phyloP scores from a whole-genome alignment of 1,284 basidiomycete species.

The Microbotryomycetes sp. region DNA sequence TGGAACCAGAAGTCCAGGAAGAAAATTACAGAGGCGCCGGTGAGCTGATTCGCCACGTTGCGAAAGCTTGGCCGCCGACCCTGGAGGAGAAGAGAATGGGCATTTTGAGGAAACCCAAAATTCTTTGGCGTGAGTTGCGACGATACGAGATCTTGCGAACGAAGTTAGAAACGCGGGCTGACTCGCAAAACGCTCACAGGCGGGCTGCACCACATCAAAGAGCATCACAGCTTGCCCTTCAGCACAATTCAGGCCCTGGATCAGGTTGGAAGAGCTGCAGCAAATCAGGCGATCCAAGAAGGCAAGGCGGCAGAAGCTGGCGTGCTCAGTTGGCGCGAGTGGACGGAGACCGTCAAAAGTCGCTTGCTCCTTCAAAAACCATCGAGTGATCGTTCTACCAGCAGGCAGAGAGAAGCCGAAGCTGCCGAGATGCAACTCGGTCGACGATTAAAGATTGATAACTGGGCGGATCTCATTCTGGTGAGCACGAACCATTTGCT shows the following conservation, averaged over 20 bases:
- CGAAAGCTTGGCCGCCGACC: conserved; percentile 7
- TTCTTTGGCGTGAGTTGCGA: conserved; percentile 26
- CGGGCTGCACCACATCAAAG: conserved; percentile 17
- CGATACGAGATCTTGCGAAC: too few relatives aligned
- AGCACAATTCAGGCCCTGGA: conserved; percentile 15
- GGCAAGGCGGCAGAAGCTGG: conserved; percentile 5
- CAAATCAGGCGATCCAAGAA: conserved; percentile 6
- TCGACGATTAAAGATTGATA: conserved; percentile 7
- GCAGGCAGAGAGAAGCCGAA: background rate
- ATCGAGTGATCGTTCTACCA: background rate
- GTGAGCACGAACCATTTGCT: background rate
- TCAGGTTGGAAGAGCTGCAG: conserved; percentile 22
- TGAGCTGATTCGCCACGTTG: conserved; percentile 9
- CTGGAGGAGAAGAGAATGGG: background rate
- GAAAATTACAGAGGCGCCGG: conserved; percentile 9
- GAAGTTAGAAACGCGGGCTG: too few relatives aligned
- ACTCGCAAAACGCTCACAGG: too few relatives aligned
- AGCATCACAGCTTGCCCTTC: conserved; percentile 6
- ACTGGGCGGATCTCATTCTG: conserved; percentile 22
- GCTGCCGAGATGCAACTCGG: conserved; percentile 1
- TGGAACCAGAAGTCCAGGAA: background rate
- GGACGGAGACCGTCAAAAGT: background rate
- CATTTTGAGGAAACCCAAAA: conserved; percentile 1
- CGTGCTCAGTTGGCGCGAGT: background rate
- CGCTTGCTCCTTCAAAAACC: background rate